phyloP scores from a whole-genome alignment of 2,329 filamentous ascomycete genomes.

The Aspergillus pseudoglaucus region DNA sequence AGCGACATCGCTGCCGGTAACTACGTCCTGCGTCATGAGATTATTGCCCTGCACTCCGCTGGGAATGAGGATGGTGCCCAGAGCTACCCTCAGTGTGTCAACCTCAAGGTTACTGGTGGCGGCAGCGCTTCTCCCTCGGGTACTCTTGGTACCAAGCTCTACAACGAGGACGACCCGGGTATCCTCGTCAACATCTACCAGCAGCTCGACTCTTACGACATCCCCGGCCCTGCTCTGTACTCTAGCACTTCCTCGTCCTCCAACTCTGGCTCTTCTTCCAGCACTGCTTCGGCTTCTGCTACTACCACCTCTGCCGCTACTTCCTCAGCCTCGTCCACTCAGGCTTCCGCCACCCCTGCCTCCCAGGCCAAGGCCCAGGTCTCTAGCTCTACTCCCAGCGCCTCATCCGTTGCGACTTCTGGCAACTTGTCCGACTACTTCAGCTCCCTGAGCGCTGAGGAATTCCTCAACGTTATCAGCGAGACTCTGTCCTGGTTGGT shows the following conservation, averaged over 20 bases:
- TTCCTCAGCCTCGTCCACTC: conserved; percentile 7
- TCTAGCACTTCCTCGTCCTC: conserved; percentile 17
- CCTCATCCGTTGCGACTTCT: conserved; percentile 7
- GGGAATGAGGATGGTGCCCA: conserved; percentile 42
- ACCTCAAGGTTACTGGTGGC: conserved; percentile 54
- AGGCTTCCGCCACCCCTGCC: conserved; percentile 16
- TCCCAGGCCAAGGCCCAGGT: conserved; percentile 17
- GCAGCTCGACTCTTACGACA: conserved; percentile 40
- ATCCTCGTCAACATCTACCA: conserved; percentile 57
- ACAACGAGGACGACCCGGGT: conserved; percentile 52
- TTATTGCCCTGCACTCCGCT: conserved; percentile 49
- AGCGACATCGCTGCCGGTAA: conserved; percentile 42
- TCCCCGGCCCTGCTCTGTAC: conserved; percentile 45
- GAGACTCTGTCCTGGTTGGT: conserved; percentile 27
- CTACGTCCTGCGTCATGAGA: conserved; percentile 52
- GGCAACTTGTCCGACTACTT: conserved; percentile 19
- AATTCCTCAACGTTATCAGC: conserved; percentile 23
- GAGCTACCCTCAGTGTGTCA: conserved; percentile 55
- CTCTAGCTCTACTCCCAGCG: conserved; percentile 8
- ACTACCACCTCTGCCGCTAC: conserved; percentile 8
- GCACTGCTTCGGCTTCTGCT: conserved; percentile 6
- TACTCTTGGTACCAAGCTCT: conserved; percentile 48
- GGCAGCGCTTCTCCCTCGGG: conserved; percentile 44
- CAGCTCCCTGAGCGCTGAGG: conserved; percentile 23
- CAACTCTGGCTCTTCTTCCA: conserved; percentile 8